phyloP scores from a whole-genome alignment of 169 alveolate genomes.

The Plasmodium vivax region DNA sequence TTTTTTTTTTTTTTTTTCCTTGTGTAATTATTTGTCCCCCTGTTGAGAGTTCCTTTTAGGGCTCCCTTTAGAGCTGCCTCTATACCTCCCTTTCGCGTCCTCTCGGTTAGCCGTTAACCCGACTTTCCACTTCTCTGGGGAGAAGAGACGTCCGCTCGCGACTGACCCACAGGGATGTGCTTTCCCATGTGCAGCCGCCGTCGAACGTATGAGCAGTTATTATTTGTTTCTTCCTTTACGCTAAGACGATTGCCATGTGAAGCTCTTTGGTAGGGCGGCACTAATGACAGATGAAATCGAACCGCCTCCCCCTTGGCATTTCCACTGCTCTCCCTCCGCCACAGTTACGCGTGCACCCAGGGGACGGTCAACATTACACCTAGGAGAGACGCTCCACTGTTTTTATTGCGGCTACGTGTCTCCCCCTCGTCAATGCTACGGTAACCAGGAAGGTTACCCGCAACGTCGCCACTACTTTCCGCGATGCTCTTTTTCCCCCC shows the following conservation, averaged over 20 bases:
- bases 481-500: background rate
- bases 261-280: background rate
- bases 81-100: background rate
- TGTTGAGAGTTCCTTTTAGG: background rate
- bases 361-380: background rate
- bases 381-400: background rate
- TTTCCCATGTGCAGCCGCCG: background rate
- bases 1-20: background rate
- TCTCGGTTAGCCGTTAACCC: background rate
- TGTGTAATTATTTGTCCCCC: background rate
- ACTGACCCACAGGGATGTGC: background rate
- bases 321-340: no score
- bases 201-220: background rate
- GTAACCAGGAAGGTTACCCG: background rate
- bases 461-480: background rate
- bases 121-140: background rate
- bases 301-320: background rate
- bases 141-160: background rate
- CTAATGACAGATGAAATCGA: background rate
- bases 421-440: background rate
- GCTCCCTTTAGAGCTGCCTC: background rate
- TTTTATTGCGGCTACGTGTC: background rate
- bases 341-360: background rate
- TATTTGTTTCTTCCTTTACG: background rate
- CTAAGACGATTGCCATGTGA: background rate